Conservation (phyloP, 2,329 filamentous ascomycete genomes). For the Biscogniauxia sp. region DNA sequence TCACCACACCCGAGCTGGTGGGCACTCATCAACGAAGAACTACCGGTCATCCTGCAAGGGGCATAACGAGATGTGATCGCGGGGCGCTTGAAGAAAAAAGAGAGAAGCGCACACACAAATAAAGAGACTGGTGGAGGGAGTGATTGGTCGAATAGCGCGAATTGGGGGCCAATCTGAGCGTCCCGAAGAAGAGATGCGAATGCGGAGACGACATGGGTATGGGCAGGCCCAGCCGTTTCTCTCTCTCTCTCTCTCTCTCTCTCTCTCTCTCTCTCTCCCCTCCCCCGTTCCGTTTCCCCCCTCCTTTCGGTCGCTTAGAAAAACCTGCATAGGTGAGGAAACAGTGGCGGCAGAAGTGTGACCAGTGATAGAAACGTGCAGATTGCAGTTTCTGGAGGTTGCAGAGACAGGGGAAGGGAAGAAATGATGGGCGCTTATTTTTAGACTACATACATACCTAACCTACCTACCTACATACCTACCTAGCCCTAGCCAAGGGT, state of each 20-base stretch:
- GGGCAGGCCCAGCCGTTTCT: neutral
- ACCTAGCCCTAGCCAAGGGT: too few relatives aligned
- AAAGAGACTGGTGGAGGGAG: too few relatives aligned
- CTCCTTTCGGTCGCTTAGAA: neutral
- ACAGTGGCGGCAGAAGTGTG: conserved; percentile 13
- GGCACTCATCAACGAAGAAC: too few relatives aligned
- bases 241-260: too few relatives aligned
- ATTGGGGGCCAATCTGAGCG: too few relatives aligned
- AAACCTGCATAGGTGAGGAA: neutral
- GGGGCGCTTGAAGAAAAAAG: conserved; percentile 12
- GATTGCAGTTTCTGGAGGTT: conserved; percentile 14
- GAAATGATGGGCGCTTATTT: conserved; percentile 17
- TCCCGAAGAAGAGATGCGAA: neutral
- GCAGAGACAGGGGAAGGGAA: neutral
- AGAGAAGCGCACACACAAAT: neutral
- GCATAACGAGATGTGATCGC: neutral
- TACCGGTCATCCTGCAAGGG: neutral
- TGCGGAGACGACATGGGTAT: neutral
- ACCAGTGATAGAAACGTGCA: conserved; percentile 26
- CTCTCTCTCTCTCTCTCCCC: conserved; percentile 2
- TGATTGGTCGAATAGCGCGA: too few relatives aligned
- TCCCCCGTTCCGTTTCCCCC: too few relatives aligned
- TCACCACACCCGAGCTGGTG: neutral
- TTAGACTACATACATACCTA: conserved; percentile 1
- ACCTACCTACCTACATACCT: too few relatives aligned